Base-by-base conservation (phyloP, 2,329 filamentous ascomycete species). In the Cytospora mali region DNA sequence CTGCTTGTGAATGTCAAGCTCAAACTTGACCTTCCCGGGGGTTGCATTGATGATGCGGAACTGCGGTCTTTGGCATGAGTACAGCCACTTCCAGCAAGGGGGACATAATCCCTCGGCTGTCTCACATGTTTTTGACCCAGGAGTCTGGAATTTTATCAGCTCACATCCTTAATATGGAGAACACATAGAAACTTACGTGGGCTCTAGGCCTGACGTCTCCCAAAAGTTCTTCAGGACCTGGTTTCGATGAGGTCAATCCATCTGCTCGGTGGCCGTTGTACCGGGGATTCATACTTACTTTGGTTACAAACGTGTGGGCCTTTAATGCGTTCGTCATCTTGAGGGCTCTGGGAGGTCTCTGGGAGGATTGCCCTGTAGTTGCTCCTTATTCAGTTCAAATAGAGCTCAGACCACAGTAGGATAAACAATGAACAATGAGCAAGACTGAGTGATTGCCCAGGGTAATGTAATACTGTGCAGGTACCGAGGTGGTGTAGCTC, bases 181-280 rank as follows among this genome's bases (percentile, higher is more conserved):
- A 21, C 16, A 10, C 2, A 33, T 27, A 9, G 39, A 14, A 1
- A 72, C 77, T 70, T 73, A 96, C 93, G 91, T 90, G 74, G 92
- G 92, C 75, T 97, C 94, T 23, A 98, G 79, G 7, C 93, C 93
- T 6, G 93, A 97, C 67, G 92, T 90, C 68, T 85, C 84, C 79
- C 91, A 86, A 75, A 97, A 97, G 2, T 91, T 93, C 74, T 90
- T 89, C 80, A 92, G 84, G 53, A 96, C 92, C 92, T 95, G 63
- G n/a, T 21, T 46, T 16, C 33, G 62, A 48, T 62, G 65, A 48
- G 61, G 63, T 11, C 16, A 13, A 28, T 42, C 35, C 39, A 31
- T 33, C 11, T 46, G 25, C 23, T 46, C 14, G n/a, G 48, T 5
- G 29, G 46, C 21, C 16, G 53, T 3, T 2, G 29, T 42, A 49